Evolutionary conservation across 331 rosid genomes (phyloP), one percentile per base, ranked within the genome.

Genomic region (Pyracantha coccinea): DNA sequence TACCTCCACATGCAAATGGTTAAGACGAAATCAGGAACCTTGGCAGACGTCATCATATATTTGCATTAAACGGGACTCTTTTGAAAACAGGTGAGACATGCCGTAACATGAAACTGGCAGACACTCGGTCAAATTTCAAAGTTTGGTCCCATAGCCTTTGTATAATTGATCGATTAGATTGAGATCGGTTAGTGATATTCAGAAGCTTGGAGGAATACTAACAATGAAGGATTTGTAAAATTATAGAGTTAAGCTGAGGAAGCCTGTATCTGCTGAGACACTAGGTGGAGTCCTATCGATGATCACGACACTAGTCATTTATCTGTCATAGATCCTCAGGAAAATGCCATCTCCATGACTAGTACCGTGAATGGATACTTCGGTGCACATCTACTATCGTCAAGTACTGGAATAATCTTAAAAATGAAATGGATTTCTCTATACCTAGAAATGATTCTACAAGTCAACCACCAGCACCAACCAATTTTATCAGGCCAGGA

Each of bases 221-320:
- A 81, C 77, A 31, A 71, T 83, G 76, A 68, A 82, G 73, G 98
- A 93, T 79, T 78, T 93, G 32, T 80, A 75, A 75, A 77, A 59
- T 17, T 93, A 93, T 68, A 57, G 23, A 25, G 88, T 88, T 67
- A 82, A 89, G 66, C 33, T 81, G 53, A 87, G 60, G 54, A 72
- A 76, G 53, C 89, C 96, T 6, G 66, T 91, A 52, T 68, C 88
- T 38, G 75, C 52, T 1, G 61, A 85, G 33, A 47, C 81, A 79
- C 68, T 79, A 21, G 97, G 96, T 93, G 98, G 97, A 83, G 77
- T 63, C 96, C 86, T 83, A 68, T 93, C 60, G 31, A 66, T 27
- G 98, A 93, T 78, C 96, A 93, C 60, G 97, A 93, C 20, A 91
- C 96, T 68, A 91, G 97, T 72, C 98, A 93, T 85, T n/a, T 93